phyloP scores from a whole-genome alignment of 2,329 filamentous ascomycete genomes.

The Fusarium solani-melongenae region DNA sequence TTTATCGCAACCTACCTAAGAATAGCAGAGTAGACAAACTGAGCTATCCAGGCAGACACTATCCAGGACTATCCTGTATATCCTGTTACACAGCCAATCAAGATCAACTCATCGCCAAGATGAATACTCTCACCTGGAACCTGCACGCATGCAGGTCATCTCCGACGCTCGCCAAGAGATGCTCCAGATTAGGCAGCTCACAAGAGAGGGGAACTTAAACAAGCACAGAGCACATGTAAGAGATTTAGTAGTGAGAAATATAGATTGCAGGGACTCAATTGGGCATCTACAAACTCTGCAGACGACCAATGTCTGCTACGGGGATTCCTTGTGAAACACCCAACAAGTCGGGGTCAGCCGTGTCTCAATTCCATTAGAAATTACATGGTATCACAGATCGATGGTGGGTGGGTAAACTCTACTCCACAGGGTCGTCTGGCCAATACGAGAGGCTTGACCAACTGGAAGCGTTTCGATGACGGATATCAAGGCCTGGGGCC shows the following conservation, averaged over 20 bases:
- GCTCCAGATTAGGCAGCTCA: slow-evolving; percentile 4
- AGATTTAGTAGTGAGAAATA: not conserved
- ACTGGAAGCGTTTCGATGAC: slow-evolving; percentile 34
- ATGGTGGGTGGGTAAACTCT: not conserved
- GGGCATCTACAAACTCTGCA: not conserved
- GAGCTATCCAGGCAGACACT: not conserved
- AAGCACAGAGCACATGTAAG: not conserved
- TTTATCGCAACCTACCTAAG: not conserved
- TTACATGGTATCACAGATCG: slow-evolving; percentile 23
- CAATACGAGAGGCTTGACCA: slow-evolving; percentile 20
- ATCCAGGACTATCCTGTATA: not conserved
- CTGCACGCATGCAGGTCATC: not conserved
- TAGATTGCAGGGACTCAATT: not conserved
- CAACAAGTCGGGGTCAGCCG: slow-evolving; percentile 12
- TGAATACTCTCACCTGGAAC: not conserved
- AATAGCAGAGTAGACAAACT: not conserved
- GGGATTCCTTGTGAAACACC: not conserved
- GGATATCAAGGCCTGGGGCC: slow-evolving; percentile 24
- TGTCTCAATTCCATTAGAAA: slow-evolving; percentile 27
- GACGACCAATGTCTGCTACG: not conserved
- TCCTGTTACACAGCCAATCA: not conserved
- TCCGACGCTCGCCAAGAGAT: not conserved
- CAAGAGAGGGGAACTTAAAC: not conserved
- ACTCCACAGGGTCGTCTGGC: slow-evolving; percentile 10
- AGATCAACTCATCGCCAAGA: not conserved